Evolutionary conservation across 768 basidiomycete genomes (phyloP), one percentile per base, ranked within the genome.

Genomic region (Inosperma sp.): DNA sequence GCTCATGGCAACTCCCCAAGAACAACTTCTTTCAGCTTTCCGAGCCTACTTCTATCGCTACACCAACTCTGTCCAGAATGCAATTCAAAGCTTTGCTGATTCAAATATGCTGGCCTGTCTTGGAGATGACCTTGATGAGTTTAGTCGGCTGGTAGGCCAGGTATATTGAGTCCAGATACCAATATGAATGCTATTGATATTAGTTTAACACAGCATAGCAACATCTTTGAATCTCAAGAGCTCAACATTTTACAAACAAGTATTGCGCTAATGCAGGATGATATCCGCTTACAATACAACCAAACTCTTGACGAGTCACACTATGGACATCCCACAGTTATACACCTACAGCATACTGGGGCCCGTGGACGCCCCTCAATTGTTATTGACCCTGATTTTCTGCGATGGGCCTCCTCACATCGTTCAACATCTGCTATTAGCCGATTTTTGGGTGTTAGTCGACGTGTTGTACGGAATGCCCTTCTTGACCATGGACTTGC

Each of bases 331-430:
- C n/a, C n/a, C n/a, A n/a, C n/a, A n/a, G n/a, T n/a, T n/a, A n/a
- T n/a, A n/a, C n/a, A n/a, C n/a, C n/a, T n/a, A n/a, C n/a, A n/a
- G n/a, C n/a, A n/a, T n/a, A 49, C 48, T 40, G 59, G 54, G 17
- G 16, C 34, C 17, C 27, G 41, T 27, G 59, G 59, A n/a, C n/a
- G 54, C 19, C 59, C 59, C 6, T 30, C 14, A 49, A 43, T 58
- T 29, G 26, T 44, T 13, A 53, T 60, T 48, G 49, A 61, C 47
- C 52, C 49, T 27, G 39, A 42, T 26, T 61, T 61, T 41, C 55
- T 61, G n/a, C 16, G 29, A 25, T 59, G 56, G 58, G 59, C 59
- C 34, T 52, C 53, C 41, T 27, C 23, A n/a, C 39, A 48, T n/a
- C 33, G 55, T 22, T 43, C 46, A 26, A 61, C 55, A 46, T 30